A percentile compares a stretch with the other conserved stretches of the same genome.
phyloP scores from a whole-genome alignment of 768 basidiomycete genomes.

The Psilocybe cyanescens region DNA sequence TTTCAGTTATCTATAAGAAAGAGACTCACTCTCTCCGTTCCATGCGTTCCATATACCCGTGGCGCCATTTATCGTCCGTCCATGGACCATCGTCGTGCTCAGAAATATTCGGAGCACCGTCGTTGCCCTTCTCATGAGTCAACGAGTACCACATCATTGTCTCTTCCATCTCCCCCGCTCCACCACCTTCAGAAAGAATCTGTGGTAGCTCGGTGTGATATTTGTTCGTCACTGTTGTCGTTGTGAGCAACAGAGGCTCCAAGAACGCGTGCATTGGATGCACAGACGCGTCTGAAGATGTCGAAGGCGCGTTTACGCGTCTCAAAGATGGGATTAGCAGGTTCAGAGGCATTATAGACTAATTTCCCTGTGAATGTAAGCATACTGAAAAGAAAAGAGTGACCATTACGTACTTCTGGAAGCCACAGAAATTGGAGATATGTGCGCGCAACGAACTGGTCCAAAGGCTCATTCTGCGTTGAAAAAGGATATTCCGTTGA shows the following conservation, averaged over 20 bases:
- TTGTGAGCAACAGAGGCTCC: slow-evolving; percentile 65
- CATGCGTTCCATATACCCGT: slow-evolving; percentile 63
- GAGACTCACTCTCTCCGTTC: slow-evolving; percentile 66
- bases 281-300: slow-evolving; percentile 28
- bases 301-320: slow-evolving; percentile 46
- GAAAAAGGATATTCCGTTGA: slow-evolving; percentile 62
- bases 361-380: neutral
- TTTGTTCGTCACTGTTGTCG: slow-evolving; percentile 56
- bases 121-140: slow-evolving; percentile 58
- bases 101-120: slow-evolving; percentile 25
- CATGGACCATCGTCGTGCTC: slow-evolving; percentile 37
- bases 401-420: slow-evolving; percentile 55
- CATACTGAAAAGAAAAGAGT: neutral
- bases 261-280: slow-evolving; percentile 65
- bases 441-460: slow-evolving; percentile 61
- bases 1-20: neutral
- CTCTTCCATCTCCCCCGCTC: slow-evolving; percentile 68
- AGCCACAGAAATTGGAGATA: slow-evolving; percentile 83
- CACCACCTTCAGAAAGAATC: slow-evolving; percentile 61
- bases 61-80: slow-evolving; percentile 58
- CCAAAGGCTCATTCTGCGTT: slow-evolving; percentile 46
- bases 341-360: slow-evolving; percentile 76
- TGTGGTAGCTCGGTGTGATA: slow-evolving; percentile 67
- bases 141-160: slow-evolving; percentile 79
- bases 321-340: slow-evolving; percentile 58